phyloP scores from a whole-genome alignment of 2,329 filamentous ascomycete genomes.

The Chaetomium globosum region DNA sequence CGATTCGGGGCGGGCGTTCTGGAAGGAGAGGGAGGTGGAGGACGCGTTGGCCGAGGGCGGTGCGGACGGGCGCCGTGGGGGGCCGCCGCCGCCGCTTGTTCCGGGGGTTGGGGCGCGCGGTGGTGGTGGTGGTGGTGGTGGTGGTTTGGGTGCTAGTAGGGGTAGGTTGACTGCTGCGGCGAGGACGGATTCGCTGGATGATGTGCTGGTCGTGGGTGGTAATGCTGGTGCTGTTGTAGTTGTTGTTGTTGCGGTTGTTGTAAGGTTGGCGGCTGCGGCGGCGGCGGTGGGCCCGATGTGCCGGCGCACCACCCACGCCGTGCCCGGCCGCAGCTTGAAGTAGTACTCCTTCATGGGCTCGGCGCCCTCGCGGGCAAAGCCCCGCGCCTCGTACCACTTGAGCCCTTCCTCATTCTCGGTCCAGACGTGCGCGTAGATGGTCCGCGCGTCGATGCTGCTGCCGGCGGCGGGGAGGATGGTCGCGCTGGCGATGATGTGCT shows the following conservation, averaged over 20 bases:
- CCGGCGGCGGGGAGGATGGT: slow-evolving; percentile 41
- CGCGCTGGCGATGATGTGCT: slow-evolving; percentile 53
- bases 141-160: slow-evolving; percentile 10
- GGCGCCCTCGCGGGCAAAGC: slow-evolving; percentile 54
- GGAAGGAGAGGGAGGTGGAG: slow-evolving; percentile 51
- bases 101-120: neutral
- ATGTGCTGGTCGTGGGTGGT: neutral
- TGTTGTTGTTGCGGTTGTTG: neutral
- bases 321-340: slow-evolving; percentile 61
- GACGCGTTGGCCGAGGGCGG: slow-evolving; percentile 27
- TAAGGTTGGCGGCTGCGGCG: neutral
- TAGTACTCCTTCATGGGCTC: slow-evolving; percentile 62
- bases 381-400: slow-evolving; percentile 62
- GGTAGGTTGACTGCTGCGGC: slow-evolving; percentile 35
- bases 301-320: slow-evolving; percentile 62
- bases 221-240: neutral
- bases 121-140: slow-evolving; percentile 18
- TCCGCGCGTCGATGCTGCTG: slow-evolving; percentile 45
- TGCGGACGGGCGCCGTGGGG: slow-evolving; percentile 12
- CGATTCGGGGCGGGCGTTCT: slow-evolving; percentile 60
- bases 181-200: slow-evolving; percentile 17
- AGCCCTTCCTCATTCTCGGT: slow-evolving; percentile 66
- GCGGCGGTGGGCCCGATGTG: slow-evolving; percentile 39
- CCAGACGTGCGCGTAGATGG: slow-evolving; percentile 69
- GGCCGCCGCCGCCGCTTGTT: slow-evolving; percentile 25